Conservation (phyloP, 139 green algal genomes). For the Chlamydomonas sp. region DNA sequence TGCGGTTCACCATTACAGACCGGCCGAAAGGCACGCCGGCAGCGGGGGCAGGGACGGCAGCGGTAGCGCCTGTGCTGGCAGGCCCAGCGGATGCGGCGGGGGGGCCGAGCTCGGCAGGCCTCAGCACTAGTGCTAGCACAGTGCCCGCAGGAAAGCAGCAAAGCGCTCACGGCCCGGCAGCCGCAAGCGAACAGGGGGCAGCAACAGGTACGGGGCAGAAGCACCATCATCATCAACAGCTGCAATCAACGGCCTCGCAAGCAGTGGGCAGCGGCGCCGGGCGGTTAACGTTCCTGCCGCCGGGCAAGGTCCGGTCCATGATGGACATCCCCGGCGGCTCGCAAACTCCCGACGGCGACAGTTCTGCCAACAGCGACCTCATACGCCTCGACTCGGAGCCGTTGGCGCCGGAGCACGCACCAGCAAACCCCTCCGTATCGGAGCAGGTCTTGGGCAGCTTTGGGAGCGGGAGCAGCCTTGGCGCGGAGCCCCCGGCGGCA, state of each 20-base stretch:
- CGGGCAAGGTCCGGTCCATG: conserved; percentile 26
- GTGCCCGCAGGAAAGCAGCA: too few species aligned
- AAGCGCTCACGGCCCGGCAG: too few species aligned
- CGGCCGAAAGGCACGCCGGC: background rate
- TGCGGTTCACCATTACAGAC: conserved; percentile 29
- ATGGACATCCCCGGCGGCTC: background rate
- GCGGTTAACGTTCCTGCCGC: background rate
- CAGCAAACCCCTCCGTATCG: background rate
- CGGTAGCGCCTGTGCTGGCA: background rate
- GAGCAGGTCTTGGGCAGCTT: background rate
- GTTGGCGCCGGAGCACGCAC: background rate
- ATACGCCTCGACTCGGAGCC: conserved; percentile 47
- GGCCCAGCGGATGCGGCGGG: too few species aligned
- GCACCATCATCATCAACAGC: too few species aligned
- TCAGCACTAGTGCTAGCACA: too few species aligned
- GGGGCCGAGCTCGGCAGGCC: background rate
- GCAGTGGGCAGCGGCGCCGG: too few species aligned
- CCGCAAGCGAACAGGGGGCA: too few species aligned
- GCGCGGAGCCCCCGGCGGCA: background rate
- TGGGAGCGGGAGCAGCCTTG: background rate
- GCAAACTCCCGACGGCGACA: background rate
- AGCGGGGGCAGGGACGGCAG: too few species aligned
- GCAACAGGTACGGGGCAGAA: too few species aligned
- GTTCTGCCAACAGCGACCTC: conserved; percentile 11
- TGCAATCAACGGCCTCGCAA: too few species aligned